phyloP scores from a whole-genome alignment of 2,329 filamentous ascomycete species.

The Neurospora crassa region DNA sequence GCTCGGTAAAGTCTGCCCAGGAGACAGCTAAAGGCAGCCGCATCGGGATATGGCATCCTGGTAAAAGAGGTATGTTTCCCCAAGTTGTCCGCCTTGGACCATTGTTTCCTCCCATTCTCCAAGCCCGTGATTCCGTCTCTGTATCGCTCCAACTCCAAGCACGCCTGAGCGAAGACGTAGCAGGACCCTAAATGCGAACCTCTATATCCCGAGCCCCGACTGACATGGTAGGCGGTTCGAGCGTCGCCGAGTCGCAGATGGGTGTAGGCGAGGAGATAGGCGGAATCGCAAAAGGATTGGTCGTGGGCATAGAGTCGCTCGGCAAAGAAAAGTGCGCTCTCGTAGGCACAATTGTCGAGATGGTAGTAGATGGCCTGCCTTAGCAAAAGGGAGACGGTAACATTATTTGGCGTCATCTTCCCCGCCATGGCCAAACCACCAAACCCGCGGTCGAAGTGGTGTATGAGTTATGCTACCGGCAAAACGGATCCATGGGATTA shows the following conservation, averaged over 20 bases:
- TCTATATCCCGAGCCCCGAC: constrained; percentile 59
- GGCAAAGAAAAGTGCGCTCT: constrained; percentile 90
- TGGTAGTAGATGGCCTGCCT: constrained; percentile 56
- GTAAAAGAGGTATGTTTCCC: constrained; percentile 74
- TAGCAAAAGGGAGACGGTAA: constrained; percentile 41
- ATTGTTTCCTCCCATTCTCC: constrained; percentile 70
- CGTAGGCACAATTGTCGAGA: constrained; percentile 80
- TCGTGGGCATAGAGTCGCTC: constrained; percentile 81
- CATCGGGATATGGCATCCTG: constrained; percentile 69
- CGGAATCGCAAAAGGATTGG: constrained; percentile 66
- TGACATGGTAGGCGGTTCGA: constrained; percentile 77
- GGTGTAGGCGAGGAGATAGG: constrained; percentile 75
- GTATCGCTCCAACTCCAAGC: constrained; percentile 66
- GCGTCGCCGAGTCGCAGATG: constrained; percentile 74
- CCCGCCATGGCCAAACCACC: constrained; percentile 7
- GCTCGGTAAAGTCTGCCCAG: constrained; percentile 80
- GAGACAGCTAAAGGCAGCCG: constrained; percentile 72
- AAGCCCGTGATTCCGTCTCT: constrained; percentile 75
- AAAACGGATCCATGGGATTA: constrained; percentile 25
- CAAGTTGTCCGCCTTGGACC: constrained; percentile 66
- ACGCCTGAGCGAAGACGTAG: constrained; percentile 87
- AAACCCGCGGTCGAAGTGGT: constrained; percentile 13
- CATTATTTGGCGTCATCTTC: constrained; percentile 43
- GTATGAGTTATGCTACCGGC: constrained; percentile 15
- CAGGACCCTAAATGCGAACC: constrained; percentile 76